Evolutionary conservation across 306 rosid species (phyloP).

Genomic region (Dryas alaskensis): DNA sequence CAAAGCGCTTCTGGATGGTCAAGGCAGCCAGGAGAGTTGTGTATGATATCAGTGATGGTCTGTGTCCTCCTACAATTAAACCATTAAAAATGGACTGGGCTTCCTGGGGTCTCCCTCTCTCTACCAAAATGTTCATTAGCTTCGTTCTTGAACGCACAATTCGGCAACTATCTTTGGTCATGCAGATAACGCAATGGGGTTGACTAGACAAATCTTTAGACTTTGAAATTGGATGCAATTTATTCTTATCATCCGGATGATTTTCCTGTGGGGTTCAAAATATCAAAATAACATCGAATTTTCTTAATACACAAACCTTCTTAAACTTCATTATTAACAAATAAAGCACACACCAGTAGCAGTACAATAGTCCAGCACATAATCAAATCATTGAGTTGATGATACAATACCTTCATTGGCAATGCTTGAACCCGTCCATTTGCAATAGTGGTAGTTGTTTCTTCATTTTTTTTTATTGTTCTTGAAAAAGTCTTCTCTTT

Average conservation of each 20-base stretch:
- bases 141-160: constrained; percentile 51
- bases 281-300: constrained; percentile 2
- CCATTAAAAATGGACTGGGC: constrained; percentile 43
- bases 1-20: constrained; percentile 56
- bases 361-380: constrained; percentile 3
- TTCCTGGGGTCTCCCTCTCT: constrained; percentile 56
- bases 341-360: not conserved
- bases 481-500: constrained; percentile 33
- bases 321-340: constrained; percentile 6
- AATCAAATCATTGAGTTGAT: constrained; percentile 4
- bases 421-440: constrained; percentile 33
- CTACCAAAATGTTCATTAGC: constrained; percentile 52
- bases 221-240: constrained; percentile 23
- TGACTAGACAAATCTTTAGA: constrained; percentile 27
- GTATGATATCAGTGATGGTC: constrained; percentile 58
- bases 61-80: constrained; percentile 57
- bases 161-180: constrained; percentile 39
- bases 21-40: constrained; percentile 54
- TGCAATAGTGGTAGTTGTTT: constrained; percentile 18
- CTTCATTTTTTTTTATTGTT: constrained; percentile 18
- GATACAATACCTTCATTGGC: constrained; percentile 36
- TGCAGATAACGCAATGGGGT: constrained; percentile 48
- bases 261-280: constrained; percentile 36
- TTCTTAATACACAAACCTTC: constrained; percentile 17
- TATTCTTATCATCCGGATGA: constrained; percentile 30